Base-by-base conservation (phyloP, 495 filamentous ascomycete genomes). In the Hypoxylon crocopeplum region DNA sequence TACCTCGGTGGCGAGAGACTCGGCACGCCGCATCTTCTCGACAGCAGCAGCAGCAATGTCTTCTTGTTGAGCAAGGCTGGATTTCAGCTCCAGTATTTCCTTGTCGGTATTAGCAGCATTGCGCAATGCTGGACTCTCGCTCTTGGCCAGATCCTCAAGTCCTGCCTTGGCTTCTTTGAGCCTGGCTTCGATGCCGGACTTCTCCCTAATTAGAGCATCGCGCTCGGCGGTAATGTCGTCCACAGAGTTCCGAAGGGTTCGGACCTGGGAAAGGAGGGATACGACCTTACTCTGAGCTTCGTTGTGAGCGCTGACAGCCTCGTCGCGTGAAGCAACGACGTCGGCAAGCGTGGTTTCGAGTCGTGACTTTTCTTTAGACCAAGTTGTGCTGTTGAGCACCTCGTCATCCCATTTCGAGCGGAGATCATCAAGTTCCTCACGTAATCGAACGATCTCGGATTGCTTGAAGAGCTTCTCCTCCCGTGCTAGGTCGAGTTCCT, bases 381-480 rank as follows among this genome's bases (percentile, higher is more conserved):
- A 98, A 1, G 94, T 94, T 0, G 92, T 95, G 72, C 89, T 93
- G 69, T 98, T 98, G 65, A 98, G 86, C 15, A 98, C 92, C 73
- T 98, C 94, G 66, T 98, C 90, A 68, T 98, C 95, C 95, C 95
- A 98, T 71, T 97, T 98, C 56, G 87, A 91, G 42, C 94, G 88
- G 16, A 98, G 86, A 59, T 96, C 91, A 60, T 98, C 94, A 12
- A 98, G 83, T 69, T 98, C 94, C 66, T 98, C 94, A 3, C 95
- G 86, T 39, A 98, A 81, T 21, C 90, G 84, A 8, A 86, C 76
- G 56, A 85, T 88, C 68, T 91, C 87, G 17, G 74, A 71, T 66
- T 85, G 80, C 65, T 82, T 82, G 64, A 77, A 82, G 37, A 84
- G 71, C 69, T 79, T 83, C 73, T 93, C 93, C 67, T 98, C 95